Evolutionary conservation across 2,329 filamentous ascomycete genomes (phyloP), one percentile per base, ranked within the genome.

Genomic region (Aspergillus japonicus): DNA sequence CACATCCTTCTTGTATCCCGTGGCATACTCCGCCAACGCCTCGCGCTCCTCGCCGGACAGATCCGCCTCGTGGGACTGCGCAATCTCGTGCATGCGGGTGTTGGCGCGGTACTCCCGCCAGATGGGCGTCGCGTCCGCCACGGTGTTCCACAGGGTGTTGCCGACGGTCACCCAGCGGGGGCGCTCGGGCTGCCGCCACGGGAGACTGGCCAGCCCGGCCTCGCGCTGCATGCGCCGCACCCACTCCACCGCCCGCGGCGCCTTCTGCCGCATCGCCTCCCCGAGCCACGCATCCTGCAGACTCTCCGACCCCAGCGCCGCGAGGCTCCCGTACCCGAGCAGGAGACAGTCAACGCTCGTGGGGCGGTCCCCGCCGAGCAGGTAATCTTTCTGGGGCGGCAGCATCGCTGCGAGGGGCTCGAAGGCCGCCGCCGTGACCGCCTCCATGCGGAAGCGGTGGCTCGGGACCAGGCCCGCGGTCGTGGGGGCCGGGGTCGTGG

Each of bases 281-380:
- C 79, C 78, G 5, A 90, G 75, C 87, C 87, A 91, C 19, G 83
- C 74, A 57, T 87, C 83, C 16, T 87, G 85, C 23, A 90, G 71
- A 16, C 16, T 12, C 8, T 83, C 75, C 0, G 87, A 83, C 24
- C 83, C 80, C 1, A 89, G 79, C 80, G 95, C 89, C 53, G 39
- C 39, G 14, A 97, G 77, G 2, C 86, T 83, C 39, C 98, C 79
- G 72, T 96, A 96, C 11, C 88, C 95, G 68, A 91, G 85, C 0
- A 87, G 88, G 50, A 97, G 74, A 71, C 91, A 96, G 74, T 97
- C 93, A 24, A 96, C 76, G 57, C 83, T 86, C 2, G 85, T 86
- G 0, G 85, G 81, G n/a, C 77, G 69, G 1, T 77, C 71, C 8
- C 60, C 63, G 1, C 78, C 72, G n/a, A 90, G 77, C 11, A 91